A percentile compares a stretch with the other conserved stretches of the same genome.
These are phyloP conservation scores for Hippophae gyantsensis DNA, from an alignment of 306 rosid genomes.

Conservation along the genomic window DNA sequence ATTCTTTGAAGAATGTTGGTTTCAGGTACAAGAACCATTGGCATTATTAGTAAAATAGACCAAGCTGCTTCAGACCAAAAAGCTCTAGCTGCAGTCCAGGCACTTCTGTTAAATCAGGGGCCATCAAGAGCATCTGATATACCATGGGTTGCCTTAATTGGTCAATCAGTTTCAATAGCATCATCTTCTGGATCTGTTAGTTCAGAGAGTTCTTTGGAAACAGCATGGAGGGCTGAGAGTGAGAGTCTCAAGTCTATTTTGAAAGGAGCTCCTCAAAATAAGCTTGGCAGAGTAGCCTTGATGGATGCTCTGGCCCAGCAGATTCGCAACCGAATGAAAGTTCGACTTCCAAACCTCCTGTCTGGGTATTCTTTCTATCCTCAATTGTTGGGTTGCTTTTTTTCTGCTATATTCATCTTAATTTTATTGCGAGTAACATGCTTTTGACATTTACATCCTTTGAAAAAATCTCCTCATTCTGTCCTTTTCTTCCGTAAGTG, in stretches of 20 bases:
- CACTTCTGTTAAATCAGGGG: conserved; percentile 83
- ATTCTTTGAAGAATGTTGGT: conserved; percentile 2
- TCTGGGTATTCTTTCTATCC: conserved; percentile 47
- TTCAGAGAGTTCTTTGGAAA: conserved; percentile 86
- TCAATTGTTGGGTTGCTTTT: too few species aligned
- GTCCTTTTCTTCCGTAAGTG: too few species aligned
- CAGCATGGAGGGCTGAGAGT: conserved; percentile 97
- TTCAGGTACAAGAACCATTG: conserved; percentile 84
- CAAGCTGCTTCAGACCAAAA: conserved; percentile 90
- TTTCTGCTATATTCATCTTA: too few species aligned
- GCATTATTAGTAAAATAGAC: conserved; percentile 85
- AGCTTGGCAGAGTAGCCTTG: conserved; percentile 90
- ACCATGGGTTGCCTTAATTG: conserved; percentile 93
- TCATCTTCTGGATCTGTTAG: conserved; percentile 83
- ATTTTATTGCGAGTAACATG: background rate
- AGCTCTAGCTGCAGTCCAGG: conserved; percentile 90
- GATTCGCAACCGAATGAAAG: conserved; percentile 84
- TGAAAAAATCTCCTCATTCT: too few species aligned
- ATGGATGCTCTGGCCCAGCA: conserved; percentile 86
- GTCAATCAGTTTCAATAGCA: conserved; percentile 91
- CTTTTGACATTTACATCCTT: background rate
- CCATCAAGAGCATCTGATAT: conserved; percentile 77
- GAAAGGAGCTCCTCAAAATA: conserved; percentile 87
- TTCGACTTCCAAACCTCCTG: conserved; percentile 81
- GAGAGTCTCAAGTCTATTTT: conserved; percentile 91